Percentiles rank a stretch among this genome's conserved stretches.
These are phyloP conservation scores for Cyberlindnera sargentensis DNA, from an alignment of 805 yeast genomes.

Conservation along the genomic window DNA sequence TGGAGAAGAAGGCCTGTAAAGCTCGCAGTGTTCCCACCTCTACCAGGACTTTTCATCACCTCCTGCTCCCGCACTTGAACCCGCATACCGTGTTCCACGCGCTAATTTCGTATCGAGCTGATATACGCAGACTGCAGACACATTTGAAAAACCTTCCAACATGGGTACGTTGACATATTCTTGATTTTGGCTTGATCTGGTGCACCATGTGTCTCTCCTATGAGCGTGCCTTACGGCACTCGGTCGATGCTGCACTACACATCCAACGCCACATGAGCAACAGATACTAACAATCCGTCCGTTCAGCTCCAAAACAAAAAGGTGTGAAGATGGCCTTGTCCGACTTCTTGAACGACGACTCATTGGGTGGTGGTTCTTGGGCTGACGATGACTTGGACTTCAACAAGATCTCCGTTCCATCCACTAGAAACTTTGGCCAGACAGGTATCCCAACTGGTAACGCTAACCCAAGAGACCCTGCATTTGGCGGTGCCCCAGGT, in stretches of 20 bases:
- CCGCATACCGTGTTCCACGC: too few relatives aligned
- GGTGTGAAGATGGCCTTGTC: constrained; percentile 77
- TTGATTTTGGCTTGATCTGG: not conserved
- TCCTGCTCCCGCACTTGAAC: too few relatives aligned
- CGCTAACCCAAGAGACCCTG: constrained; percentile 32
- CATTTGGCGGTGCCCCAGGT: constrained; percentile 28
- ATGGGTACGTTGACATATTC: constrained; percentile 7
- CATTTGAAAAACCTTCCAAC: constrained; percentile 1
- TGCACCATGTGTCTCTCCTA: not conserved
- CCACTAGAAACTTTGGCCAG: constrained; percentile 25
- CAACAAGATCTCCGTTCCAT: constrained; percentile 51
- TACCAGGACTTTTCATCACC: too few relatives aligned
- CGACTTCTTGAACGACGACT: constrained; percentile 73
- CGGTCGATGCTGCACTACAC: too few relatives aligned
- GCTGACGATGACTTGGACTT: constrained; percentile 80
- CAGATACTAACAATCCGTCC: too few relatives aligned
- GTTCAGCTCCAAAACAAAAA: constrained; percentile 56
- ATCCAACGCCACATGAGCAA: too few relatives aligned
- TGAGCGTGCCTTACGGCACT: too few relatives aligned
- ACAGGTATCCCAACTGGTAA: constrained; percentile 24
- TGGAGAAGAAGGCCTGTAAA: not conserved
- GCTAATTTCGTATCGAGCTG: too few relatives aligned
- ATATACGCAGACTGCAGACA: too few relatives aligned
- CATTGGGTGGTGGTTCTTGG: constrained; percentile 73
- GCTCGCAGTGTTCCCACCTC: too few relatives aligned